phyloP scores from a whole-genome alignment of 1,284 basidiomycete species.

The Marasmius sp. region DNA sequence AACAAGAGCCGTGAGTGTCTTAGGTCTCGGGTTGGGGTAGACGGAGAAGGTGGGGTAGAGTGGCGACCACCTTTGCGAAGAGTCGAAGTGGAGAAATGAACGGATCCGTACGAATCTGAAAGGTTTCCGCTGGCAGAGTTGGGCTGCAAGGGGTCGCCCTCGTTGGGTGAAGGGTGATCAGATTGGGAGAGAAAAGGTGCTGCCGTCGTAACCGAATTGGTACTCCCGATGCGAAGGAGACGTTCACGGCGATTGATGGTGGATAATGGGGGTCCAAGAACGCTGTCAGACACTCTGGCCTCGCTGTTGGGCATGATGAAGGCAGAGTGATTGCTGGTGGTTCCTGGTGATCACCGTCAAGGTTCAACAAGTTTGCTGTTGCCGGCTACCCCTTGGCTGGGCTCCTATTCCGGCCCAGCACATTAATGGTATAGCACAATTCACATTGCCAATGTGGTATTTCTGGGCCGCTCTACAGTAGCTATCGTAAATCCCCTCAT shows the following conservation, averaged over 20 bases:
- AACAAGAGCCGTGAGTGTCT: too few relatives aligned
- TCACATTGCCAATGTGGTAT: too few relatives aligned
- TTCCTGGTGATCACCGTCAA: neutral
- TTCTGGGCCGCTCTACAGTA: too few relatives aligned
- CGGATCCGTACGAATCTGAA: constrained; percentile 2
- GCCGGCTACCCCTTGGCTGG: neutral
- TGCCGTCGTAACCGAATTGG: constrained; percentile 15
- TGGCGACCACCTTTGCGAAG: neutral
- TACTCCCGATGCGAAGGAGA: constrained; percentile 48
- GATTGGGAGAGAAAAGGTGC: neutral
- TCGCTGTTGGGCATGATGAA: neutral
- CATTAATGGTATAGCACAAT: neutral
- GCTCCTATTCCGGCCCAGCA: constrained; percentile 16
- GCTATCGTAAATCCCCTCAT: too few relatives aligned
- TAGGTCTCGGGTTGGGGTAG: too few relatives aligned
- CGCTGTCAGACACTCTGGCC: constrained; percentile 1
- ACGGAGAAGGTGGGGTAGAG: constrained; percentile 4
- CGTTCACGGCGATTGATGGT: constrained; percentile 54
- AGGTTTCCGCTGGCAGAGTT: neutral
- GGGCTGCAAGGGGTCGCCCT: neutral
- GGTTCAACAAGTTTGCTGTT: neutral
- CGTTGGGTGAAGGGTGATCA: neutral
- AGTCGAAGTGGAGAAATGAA: too few relatives aligned
- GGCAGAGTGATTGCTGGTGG: neutral
- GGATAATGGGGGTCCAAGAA: constrained; percentile 26